Conservation (phyloP, 441 rosid species). For the Geranium incanum region DNA sequence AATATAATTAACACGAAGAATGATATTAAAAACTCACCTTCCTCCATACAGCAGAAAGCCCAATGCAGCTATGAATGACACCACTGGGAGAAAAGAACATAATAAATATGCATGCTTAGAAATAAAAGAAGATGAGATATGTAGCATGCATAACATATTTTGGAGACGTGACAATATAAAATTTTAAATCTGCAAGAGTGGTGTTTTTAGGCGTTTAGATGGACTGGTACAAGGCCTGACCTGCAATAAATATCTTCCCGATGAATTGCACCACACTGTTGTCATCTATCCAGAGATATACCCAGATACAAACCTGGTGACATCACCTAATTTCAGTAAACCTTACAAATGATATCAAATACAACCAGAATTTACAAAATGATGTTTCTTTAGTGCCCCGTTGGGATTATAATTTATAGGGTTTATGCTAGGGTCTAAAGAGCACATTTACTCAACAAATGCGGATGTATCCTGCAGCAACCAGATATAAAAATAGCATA, state of each 20-base stretch:
- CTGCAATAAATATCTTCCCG: constrained; percentile 60
- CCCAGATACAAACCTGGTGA: constrained; percentile 45
- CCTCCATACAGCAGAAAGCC: constrained; percentile 61
- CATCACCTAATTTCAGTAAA: constrained; percentile 30
- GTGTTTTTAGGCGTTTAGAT: constrained; percentile 2
- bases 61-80: constrained; percentile 54
- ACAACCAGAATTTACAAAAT: not conserved
- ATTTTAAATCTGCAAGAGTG: not conserved
- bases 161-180: not conserved
- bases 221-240: constrained; percentile 24
- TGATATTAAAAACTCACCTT: constrained; percentile 32
- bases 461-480: not conserved
- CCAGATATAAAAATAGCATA: not conserved
- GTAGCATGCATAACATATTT: not conserved
- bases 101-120: not conserved
- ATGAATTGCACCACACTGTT: constrained; percentile 43
- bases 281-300: constrained; percentile 45
- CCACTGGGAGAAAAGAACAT: constrained; percentile 31
- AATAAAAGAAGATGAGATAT: not conserved
- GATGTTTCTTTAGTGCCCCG: not conserved
- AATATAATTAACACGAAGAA: not conserved
- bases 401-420: not conserved
- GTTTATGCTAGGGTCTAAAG: constrained; percentile 1
- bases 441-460: not conserved
- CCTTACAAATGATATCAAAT: not conserved